Conservation (phyloP, 495 filamentous ascomycete species). For the Penicillium dipodomyicola region DNA sequence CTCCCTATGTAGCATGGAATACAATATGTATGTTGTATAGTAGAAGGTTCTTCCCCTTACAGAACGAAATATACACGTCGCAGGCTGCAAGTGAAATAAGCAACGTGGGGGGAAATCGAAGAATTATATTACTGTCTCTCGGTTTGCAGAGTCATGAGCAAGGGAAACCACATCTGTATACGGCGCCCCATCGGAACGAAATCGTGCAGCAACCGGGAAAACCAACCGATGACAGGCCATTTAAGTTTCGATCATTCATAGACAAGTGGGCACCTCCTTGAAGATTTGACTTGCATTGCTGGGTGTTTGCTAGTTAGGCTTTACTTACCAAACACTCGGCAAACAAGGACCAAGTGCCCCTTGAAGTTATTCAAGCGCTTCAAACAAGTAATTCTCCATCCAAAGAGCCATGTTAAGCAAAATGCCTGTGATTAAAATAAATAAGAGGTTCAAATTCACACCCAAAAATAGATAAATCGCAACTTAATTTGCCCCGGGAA, state of each 20-base stretch:
- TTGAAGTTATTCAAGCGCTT: background rate
- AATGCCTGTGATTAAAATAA: background rate
- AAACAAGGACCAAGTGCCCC: background rate
- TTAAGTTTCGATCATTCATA: slow-evolving; percentile 9
- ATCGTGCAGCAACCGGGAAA: slow-evolving; percentile 20
- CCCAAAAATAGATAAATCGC: slow-evolving; percentile 10
- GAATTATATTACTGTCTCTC: background rate
- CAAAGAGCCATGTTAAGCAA: background rate
- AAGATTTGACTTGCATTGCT: background rate
- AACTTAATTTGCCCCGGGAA: slow-evolving; percentile 7
- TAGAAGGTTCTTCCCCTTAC: slow-evolving; percentile 8
- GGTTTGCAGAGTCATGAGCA: slow-evolving; percentile 9
- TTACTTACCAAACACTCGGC: background rate
- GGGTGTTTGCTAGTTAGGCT: slow-evolving; percentile 7
- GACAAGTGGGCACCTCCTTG: slow-evolving; percentile 1
- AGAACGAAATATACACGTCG: background rate
- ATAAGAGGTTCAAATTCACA: background rate
- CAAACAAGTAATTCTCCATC: background rate
- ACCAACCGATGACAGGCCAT: background rate
- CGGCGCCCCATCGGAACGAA: slow-evolving; percentile 4
- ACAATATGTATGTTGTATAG: background rate
- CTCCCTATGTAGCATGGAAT: background rate
- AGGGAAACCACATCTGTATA: slow-evolving; percentile 14
- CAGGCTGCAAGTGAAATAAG: slow-evolving; percentile 1
- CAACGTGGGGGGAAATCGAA: slow-evolving; percentile 10